These are phyloP conservation scores for Xerocomus potaroensis DNA, from an alignment of 768 basidiomycete species.

Conservation along the genomic window DNA sequence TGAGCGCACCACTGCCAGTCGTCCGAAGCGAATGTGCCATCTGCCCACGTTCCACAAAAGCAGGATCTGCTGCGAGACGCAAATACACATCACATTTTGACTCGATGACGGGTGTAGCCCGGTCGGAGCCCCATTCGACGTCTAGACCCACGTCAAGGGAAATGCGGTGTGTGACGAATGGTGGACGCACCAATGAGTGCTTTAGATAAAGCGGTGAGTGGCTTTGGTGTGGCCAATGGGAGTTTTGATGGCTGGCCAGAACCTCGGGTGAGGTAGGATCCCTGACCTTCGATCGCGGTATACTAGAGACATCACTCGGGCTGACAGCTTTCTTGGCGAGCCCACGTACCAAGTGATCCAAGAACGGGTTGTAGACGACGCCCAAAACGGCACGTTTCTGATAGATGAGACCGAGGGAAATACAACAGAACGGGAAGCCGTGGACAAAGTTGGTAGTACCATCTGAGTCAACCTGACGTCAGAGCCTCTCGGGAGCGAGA, in stretches of 20 bases:
- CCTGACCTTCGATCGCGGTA: conserved; percentile 71
- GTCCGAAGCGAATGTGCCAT: conserved; percentile 85
- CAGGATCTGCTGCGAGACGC: conserved; percentile 68
- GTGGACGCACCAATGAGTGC: no score
- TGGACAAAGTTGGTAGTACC: conserved; percentile 87
- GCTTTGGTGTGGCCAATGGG: conserved; percentile 61
- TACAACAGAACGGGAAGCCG: conserved; percentile 81
- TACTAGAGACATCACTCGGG: conserved; percentile 43
- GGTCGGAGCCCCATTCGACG: conserved; percentile 87
- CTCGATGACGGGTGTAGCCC: conserved; percentile 48
- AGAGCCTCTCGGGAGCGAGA: not conserved
- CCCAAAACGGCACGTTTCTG: conserved; percentile 75
- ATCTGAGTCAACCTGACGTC: conserved; percentile 41
- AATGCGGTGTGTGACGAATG: no score
- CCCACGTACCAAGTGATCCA: conserved; percentile 60
- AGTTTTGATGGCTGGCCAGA: conserved; percentile 46
- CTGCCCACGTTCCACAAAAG: conserved; percentile 51
- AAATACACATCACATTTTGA: conserved; percentile 66
- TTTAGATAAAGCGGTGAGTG: conserved; percentile 64
- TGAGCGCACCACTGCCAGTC: conserved; percentile 79
- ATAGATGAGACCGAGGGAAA: conserved; percentile 87
- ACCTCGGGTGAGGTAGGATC: conserved; percentile 64
- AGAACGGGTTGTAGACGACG: conserved; percentile 89
- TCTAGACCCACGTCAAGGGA: no score
- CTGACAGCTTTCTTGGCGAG: not conserved